Evolutionary conservation across 129 eudicot species (phyloP), one percentile per base, ranked within the genome.

Genomic region (Saussurea involucrata): DNA sequence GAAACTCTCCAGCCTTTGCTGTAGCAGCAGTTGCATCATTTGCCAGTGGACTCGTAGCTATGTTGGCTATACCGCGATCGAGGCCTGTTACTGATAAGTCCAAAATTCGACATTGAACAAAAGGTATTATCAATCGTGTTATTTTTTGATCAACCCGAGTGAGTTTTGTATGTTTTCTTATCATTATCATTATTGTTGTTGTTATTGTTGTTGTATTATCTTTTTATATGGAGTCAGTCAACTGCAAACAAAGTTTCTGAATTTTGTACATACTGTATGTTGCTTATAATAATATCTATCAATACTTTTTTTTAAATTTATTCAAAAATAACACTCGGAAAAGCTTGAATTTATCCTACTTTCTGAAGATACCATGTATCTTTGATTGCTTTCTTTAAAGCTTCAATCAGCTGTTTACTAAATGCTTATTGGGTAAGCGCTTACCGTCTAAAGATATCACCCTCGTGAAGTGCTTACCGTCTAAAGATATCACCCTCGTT

Each of bases 31-130:
- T 87, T 69, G 81, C 97, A 66, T 82, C 99, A 68, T 84, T 95
- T 66, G 86, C 90, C 25, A 82, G 97, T 76, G 99, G 99, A 57
- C 92, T 95, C 33, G 40, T 92, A 83, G 99, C 97, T 80, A 90
- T 95, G 75, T 77, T 95, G 91, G 96, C 88, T 49, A 87, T 95
- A 71, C 99, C 96, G 8, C 89, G 99, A 79, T 58, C 96, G 10
- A 88, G 92, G 83, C 90, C 86, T 65, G 0, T 12, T 37, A 37
- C 24, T 1, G 97, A 90, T 37, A 95, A 92, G 72, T 37, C 87
- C 80, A 89, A 86, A 85, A 75, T 68, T 72, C 90, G 78, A 74
- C 86, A 67, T 21, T 78, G 83, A 77, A 28, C 88, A 87, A 86
- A 83, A 31, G 33, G 34, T 63, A 21, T 63, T 57, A 71, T 63